Base-by-base conservation (phyloP, 257 asterid genomes). In the Rubia yunnanensis region DNA sequence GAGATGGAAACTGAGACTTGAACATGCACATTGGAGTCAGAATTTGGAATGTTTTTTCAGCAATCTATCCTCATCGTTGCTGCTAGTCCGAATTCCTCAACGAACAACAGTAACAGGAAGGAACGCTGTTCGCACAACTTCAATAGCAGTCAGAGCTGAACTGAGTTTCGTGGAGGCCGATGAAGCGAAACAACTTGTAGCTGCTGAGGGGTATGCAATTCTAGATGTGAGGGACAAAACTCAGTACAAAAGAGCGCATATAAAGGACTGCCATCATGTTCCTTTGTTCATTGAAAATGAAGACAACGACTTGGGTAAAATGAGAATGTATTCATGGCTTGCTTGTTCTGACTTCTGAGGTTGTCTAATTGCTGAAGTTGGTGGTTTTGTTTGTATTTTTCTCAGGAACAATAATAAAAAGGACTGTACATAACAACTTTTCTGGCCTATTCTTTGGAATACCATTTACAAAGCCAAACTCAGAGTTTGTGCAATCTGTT, bases 381-480 rank as follows among this genome's bases (percentile, higher is more conserved):
- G 18, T 24, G 18, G 27, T 28, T 52, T 23, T 52, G n/a, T 67
- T 14, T 34, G 26, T 65, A 20, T 32, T 11, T 74, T 31, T 31
- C 64, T 69, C 86, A 89, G 99, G 96, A 48, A 92, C 99, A 0
- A 77, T 86, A 49, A 10, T 92, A 48, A 71, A 75, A 79, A 84
- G 98, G 65, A 82, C 89, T 2, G 66, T 89, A 26, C 98, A 92
- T 85, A 89, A 89, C 78, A 89, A 87, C 50, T 86, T 92, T 72
- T 78, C 97, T 11, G 99, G 99, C 39, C 75, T 92, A 49, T 89
- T 92, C 79, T 92, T 71, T 49, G 98, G 98, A 32, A 52, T 92
- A 80, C 81, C 96, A 41, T 92, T 92, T 78, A 92, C 99, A 0
- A 89, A 87, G 72, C 79, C 69, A 35, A 92, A 92, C 62, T 84